Conservation (phyloP, 2,329 filamentous ascomycete genomes). For the Beauveria australis region DNA sequence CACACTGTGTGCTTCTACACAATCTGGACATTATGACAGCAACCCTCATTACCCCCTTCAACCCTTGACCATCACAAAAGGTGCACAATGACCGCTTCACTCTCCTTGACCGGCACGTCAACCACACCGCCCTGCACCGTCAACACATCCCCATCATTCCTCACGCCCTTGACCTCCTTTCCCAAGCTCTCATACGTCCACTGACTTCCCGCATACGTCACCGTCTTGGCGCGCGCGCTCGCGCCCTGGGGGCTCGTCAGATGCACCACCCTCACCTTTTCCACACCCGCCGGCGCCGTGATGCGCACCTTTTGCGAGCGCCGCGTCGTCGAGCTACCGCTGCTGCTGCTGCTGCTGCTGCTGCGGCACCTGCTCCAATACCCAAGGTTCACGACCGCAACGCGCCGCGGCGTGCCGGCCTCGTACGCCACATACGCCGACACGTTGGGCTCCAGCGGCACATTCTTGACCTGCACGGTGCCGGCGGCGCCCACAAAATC, state of each 20-base stretch:
- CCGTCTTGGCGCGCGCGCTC: constrained; percentile 22
- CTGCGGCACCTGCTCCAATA: constrained; percentile 25
- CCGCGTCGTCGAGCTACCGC: neutral
- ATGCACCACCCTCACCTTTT: constrained; percentile 20
- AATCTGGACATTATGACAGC: no score
- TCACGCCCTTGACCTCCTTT: constrained; percentile 24
- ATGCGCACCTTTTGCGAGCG: neutral
- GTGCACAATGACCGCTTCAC: constrained; percentile 7
- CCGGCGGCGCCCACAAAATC: constrained; percentile 27
- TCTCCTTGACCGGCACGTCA: constrained; percentile 3
- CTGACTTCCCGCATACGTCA: constrained; percentile 30
- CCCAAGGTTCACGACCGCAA: constrained; percentile 25
- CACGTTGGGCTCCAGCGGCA: constrained; percentile 18
- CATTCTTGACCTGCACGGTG: constrained; percentile 19
- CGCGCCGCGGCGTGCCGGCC: constrained; percentile 17
- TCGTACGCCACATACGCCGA: constrained; percentile 25
- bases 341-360: constrained; percentile 6
- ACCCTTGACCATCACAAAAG: neutral
- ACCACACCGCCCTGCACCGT: constrained; percentile 18
- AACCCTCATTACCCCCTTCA: no score
- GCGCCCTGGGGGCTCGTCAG: constrained; percentile 26
- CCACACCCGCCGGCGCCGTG: constrained; percentile 1
- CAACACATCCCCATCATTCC: constrained; percentile 22
- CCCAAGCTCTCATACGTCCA: constrained; percentile 28
- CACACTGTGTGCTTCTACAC: no score